Evolutionary conservation across 2,329 filamentous ascomycete genomes (phyloP).

Genomic region (Penicillium olsonii): DNA sequence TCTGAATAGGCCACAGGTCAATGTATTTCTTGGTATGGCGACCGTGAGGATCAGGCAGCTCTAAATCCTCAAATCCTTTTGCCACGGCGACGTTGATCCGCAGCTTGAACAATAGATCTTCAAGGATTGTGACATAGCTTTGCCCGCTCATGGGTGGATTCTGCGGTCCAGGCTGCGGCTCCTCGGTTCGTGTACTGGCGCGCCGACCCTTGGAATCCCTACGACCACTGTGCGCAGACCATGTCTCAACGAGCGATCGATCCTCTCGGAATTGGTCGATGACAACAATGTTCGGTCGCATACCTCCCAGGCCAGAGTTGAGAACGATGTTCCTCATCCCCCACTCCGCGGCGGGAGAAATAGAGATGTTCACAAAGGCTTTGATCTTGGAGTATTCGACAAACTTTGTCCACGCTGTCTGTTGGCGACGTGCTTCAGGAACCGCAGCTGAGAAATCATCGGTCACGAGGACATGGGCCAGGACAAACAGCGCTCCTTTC

Average conservation of each 20-base stretch:
- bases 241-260: conserved; percentile 58
- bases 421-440: conserved; percentile 77
- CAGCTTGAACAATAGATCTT: conserved; percentile 75
- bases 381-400: conserved; percentile 86
- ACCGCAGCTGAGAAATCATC: conserved; percentile 78
- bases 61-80: conserved; percentile 75
- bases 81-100: conserved; percentile 84
- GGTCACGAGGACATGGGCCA: conserved; percentile 85
- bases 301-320: conserved; percentile 78
- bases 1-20: conserved; percentile 89
- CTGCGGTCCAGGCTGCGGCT: conserved; percentile 62
- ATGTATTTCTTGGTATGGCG: conserved; percentile 72
- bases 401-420: conserved; percentile 80
- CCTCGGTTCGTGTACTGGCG: conserved; percentile 13
- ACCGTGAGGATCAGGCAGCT: conserved; percentile 65
- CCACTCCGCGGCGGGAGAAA: conserved; percentile 82
- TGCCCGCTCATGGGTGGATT: conserved; percentile 69
- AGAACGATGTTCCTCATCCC: conserved; percentile 80
- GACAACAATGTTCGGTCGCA: conserved; percentile 85
- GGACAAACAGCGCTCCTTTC: conserved; percentile 80
- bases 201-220: conserved; percentile 26
- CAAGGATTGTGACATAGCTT: conserved; percentile 78
- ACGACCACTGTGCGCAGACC: conserved; percentile 45
- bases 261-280: conserved; percentile 72
- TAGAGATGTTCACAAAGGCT: conserved; percentile 82